Evolutionary conservation across 2,329 filamentous ascomycete genomes (phyloP).

Genomic region (Truncatella angustata): DNA sequence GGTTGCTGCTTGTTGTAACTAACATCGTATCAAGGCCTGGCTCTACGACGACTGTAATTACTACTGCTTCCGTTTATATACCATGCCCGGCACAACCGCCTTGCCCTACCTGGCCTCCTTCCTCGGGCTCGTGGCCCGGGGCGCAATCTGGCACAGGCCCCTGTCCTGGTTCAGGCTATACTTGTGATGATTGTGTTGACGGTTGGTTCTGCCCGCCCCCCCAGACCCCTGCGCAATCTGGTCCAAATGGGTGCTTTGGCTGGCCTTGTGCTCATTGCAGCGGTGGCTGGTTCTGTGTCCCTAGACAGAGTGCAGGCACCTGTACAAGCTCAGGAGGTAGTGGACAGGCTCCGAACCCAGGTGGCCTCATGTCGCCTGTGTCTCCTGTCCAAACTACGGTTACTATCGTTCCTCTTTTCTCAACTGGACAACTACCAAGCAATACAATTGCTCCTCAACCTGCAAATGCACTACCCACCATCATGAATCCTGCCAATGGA

Average conservation of each 20-base stretch:
- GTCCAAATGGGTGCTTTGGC: slow-evolving; percentile 32
- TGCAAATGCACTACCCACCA: slow-evolving; percentile 13
- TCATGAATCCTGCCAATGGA: slow-evolving; percentile 18
- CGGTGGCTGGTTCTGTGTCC: slow-evolving; percentile 35
- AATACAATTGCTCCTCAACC: neutral
- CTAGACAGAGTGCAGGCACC: slow-evolving; percentile 19
- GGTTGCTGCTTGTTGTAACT: neutral
- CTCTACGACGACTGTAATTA: neutral
- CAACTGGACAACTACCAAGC: neutral
- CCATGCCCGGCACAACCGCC: neutral
- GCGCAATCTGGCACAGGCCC: slow-evolving; percentile 23
- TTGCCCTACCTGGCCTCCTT: neutral
- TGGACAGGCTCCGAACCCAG: slow-evolving; percentile 1
- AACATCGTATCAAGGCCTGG: neutral
- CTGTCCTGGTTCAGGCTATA: slow-evolving; percentile 34
- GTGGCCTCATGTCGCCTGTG: neutral
- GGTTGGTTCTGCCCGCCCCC: slow-evolving; percentile 36
- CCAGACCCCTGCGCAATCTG: slow-evolving; percentile 31
- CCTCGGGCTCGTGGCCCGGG: slow-evolving; percentile 8
- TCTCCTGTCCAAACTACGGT: neutral
- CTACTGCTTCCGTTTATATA: neutral
- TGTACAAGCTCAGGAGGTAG: slow-evolving; percentile 15
- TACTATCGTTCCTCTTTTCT: neutral
- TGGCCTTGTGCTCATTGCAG: slow-evolving; percentile 35
- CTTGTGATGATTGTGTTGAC: slow-evolving; percentile 33